Conservation (phyloP, 2,329 filamentous ascomycete genomes). For the Colletotrichum orbiculare region DNA sequence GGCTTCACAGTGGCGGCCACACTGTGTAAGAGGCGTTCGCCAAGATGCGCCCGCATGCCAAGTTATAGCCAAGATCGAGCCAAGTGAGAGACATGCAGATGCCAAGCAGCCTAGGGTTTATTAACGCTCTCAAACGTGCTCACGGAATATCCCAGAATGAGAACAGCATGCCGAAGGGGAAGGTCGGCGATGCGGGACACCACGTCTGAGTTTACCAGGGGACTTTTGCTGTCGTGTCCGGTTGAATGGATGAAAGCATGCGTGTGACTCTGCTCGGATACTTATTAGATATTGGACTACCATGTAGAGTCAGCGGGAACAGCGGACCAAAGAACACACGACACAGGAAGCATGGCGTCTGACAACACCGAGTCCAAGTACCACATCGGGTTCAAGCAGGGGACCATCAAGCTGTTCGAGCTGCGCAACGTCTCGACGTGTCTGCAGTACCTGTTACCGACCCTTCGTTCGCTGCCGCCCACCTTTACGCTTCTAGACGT, state of each 20-base stretch:
- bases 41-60: background rate
- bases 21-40: background rate
- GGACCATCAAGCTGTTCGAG: slow-evolving; percentile 24
- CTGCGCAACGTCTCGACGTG: slow-evolving; percentile 27
- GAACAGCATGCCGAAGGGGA: background rate
- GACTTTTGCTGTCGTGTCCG: no score
- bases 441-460: slow-evolving; percentile 44
- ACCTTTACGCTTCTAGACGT: slow-evolving; percentile 52
- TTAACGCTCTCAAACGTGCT: slow-evolving; percentile 25
- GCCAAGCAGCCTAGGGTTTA: slow-evolving; percentile 15
- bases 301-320: no score
- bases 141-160: background rate
- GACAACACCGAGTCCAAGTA: slow-evolving; percentile 9
- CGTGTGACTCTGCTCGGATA: background rate
- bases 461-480: slow-evolving; percentile 44
- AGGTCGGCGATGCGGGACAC: background rate
- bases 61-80: background rate
- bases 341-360: slow-evolving; percentile 8
- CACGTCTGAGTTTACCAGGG: no score
- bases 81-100: slow-evolving; percentile 5
- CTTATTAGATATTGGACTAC: background rate
- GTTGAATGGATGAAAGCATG: background rate
- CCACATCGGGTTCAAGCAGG: slow-evolving; percentile 29
- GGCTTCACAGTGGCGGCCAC: background rate
- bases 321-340: no score